These are phyloP conservation scores for Porphyrellus cyaneotinctus DNA, from an alignment of 768 basidiomycete species.

Conservation along the genomic window DNA sequence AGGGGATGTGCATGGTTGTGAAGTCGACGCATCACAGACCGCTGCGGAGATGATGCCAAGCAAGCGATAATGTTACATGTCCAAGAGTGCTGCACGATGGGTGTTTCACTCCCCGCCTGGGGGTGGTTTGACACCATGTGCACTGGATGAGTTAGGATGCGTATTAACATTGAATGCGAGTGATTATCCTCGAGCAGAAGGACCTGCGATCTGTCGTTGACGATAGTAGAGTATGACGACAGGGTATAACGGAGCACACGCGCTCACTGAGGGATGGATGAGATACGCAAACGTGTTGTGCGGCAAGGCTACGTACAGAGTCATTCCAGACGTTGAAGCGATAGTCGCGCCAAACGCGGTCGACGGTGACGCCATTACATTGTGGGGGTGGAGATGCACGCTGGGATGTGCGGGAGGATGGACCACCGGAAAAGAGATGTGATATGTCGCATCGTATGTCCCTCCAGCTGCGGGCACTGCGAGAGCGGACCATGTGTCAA, in stretches of 20 bases:
- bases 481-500: background rate
- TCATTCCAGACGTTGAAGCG: slow-evolving; percentile 62
- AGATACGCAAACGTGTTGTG: background rate
- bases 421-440: slow-evolving; percentile 47
- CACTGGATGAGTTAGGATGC: slow-evolving; percentile 24
- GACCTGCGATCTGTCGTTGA: slow-evolving; percentile 27
- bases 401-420: slow-evolving; percentile 29
- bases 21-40: slow-evolving; percentile 8
- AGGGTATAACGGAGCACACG: slow-evolving; percentile 22
- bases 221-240: slow-evolving; percentile 28
- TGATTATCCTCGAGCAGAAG: slow-evolving; percentile 28
- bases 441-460: slow-evolving; percentile 60
- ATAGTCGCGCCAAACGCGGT: slow-evolving; percentile 65
- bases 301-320: slow-evolving; percentile 27
- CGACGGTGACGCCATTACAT: slow-evolving; percentile 55
- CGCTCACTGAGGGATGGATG: slow-evolving; percentile 20
- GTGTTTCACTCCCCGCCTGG: slow-evolving; percentile 14
- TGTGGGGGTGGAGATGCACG: slow-evolving; percentile 35
- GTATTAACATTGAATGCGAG: slow-evolving; percentile 27
- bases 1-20: slow-evolving; percentile 4
- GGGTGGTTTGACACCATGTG: slow-evolving; percentile 5
- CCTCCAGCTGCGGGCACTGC: slow-evolving; percentile 63
- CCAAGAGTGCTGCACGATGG: slow-evolving; percentile 21
- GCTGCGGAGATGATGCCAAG: slow-evolving; percentile 15
- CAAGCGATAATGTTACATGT: slow-evolving; percentile 24